Evolutionary conservation across 495 filamentous ascomycete genomes (phyloP).

Genomic region (Penicillium salamii): DNA sequence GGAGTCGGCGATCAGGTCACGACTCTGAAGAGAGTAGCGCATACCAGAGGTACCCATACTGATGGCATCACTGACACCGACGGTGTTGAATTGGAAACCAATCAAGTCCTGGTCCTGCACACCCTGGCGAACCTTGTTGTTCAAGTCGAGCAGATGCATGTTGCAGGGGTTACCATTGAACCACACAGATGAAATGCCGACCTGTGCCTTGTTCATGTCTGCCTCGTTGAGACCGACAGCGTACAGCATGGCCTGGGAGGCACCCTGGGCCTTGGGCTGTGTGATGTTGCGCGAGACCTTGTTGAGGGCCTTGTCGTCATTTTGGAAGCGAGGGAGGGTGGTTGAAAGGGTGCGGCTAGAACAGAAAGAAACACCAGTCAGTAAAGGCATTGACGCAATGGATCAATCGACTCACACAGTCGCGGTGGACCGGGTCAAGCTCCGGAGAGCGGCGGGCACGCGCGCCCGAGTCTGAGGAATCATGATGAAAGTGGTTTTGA

Average conservation of each 20-base stretch:
- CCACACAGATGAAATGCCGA: conserved; percentile 89
- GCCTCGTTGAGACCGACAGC: conserved; percentile 79
- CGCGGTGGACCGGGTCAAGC: conserved; percentile 24
- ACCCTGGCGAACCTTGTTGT: conserved; percentile 75
- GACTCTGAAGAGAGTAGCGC: conserved; percentile 90
- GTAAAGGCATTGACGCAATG: conserved; percentile 1
- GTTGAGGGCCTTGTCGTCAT: conserved; percentile 58
- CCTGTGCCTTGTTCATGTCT: conserved; percentile 92
- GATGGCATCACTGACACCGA: conserved; percentile 77
- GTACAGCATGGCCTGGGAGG: conserved; percentile 98
- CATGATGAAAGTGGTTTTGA: conserved; percentile 28
- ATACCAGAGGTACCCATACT: conserved; percentile 68
- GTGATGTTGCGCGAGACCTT: conserved; percentile 80
- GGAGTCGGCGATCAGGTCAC: conserved; percentile 94
- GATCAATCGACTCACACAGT: conserved; percentile 17
- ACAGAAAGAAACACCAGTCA: conserved; percentile 7
- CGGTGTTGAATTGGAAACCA: conserved; percentile 94
- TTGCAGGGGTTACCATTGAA: conserved; percentile 97
- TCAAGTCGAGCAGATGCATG: conserved; percentile 94
- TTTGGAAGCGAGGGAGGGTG: conserved; percentile 41
- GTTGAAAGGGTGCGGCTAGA: conserved; percentile 48
- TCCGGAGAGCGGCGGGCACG: conserved; percentile 42
- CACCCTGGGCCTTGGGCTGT: conserved; percentile 94
- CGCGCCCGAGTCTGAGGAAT: conserved; percentile 42
- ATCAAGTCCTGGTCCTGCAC: conserved; percentile 77